Conservation (phyloP, 345 rosid species). For the Eucalyptus cloeziana region DNA sequence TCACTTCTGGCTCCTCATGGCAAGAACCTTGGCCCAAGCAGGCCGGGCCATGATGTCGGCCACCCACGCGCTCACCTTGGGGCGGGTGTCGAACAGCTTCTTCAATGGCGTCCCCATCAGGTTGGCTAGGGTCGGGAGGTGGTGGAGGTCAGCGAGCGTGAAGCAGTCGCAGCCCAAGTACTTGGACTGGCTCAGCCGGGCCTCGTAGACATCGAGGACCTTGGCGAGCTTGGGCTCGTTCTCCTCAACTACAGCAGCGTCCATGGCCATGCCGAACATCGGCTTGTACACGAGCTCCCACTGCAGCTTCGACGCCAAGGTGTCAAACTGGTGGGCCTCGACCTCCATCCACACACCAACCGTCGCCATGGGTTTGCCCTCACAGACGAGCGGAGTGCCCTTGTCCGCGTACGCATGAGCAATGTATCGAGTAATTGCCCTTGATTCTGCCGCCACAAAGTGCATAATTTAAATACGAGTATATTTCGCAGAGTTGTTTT, state of each 20-base stretch:
- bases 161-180: conserved; percentile 54
- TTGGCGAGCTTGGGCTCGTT: conserved; percentile 12
- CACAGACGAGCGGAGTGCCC: conserved; percentile 41
- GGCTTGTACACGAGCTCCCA: conserved; percentile 44
- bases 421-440: conserved; percentile 64
- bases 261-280: conserved; percentile 3
- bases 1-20: conserved; percentile 2
- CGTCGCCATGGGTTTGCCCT: conserved; percentile 13
- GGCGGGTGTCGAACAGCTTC: conserved; percentile 4
- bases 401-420: conserved; percentile 29
- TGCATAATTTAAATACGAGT: not conserved
- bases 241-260: not conserved
- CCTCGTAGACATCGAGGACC: conserved; percentile 58
- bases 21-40: conserved; percentile 43
- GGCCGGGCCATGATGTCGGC: conserved; percentile 18
- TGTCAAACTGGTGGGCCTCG: conserved; percentile 57
- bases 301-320: conserved; percentile 34
- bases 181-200: conserved; percentile 40
- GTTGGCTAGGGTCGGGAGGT: conserved; percentile 31
- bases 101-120: conserved; percentile 30
- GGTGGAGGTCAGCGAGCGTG: conserved; percentile 69
- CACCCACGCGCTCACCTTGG: conserved; percentile 19
- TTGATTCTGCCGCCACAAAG: conserved; percentile 43
- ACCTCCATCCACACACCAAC: conserved; percentile 47
- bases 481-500: not conserved